Evolutionary conservation across 2,329 filamentous ascomycete genomes (phyloP).

Genomic region (Trichoderma atroviride): DNA sequence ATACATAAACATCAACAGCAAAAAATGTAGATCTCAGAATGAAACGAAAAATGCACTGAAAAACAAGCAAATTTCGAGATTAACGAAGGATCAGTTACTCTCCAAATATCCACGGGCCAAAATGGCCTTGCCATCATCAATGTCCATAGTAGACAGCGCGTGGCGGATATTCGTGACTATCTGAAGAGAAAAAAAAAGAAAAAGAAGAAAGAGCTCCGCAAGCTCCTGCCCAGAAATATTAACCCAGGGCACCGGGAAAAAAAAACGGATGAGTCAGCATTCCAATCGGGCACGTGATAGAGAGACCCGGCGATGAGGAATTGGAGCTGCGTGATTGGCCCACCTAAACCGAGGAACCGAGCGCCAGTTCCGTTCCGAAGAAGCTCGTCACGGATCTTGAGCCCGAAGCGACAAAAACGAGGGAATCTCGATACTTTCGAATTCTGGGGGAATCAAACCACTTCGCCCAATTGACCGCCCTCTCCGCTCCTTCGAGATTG

Average conservation of each 20-base stretch:
- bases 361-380: constrained; percentile 26
- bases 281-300: neutral
- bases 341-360: constrained; percentile 50
- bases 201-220: neutral
- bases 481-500: neutral
- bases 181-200: constrained; percentile 45
- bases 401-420: constrained; percentile 21
- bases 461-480: neutral
- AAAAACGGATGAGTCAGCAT: constrained; percentile 17
- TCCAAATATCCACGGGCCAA: constrained; percentile 46
- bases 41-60: constrained; percentile 57
- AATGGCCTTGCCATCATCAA: constrained; percentile 40
- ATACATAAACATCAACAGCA: neutral
- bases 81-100: constrained; percentile 60
- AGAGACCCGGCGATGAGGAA: constrained; percentile 40
- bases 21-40: constrained; percentile 61
- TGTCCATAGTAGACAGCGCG: constrained; percentile 39
- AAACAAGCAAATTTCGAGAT: constrained; percentile 54
- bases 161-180: constrained; percentile 55
- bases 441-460: neutral
- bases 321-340: constrained; percentile 45
- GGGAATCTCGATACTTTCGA: neutral
- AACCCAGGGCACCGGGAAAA: neutral
- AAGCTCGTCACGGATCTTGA: constrained; percentile 31
- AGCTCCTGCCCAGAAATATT: constrained; percentile 6